These are phyloP conservation scores for Coemansia sp. DNA, from an alignment of 192 early-diverging fungal species.

Conservation along the genomic window DNA sequence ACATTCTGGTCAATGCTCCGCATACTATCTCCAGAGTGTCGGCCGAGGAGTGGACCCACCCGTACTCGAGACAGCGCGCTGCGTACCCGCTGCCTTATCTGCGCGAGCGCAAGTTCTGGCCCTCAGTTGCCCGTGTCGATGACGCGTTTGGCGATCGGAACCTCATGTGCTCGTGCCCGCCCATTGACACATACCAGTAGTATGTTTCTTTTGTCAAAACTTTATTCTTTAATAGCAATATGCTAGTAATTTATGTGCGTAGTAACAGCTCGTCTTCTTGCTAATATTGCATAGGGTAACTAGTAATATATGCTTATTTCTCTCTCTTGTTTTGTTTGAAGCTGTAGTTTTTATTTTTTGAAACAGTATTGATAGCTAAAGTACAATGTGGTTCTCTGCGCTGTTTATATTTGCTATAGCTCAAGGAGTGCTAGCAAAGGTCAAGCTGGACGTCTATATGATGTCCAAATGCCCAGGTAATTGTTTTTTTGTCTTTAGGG, in stretches of 20 bases:
- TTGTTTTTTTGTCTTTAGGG: background rate
- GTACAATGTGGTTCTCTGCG: background rate
- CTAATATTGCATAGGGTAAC: background rate
- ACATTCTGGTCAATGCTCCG: conserved; percentile 85
- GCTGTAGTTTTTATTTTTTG: background rate
- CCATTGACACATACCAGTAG: conserved; percentile 75
- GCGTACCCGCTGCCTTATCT: conserved; percentile 87
- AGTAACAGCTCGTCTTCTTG: background rate
- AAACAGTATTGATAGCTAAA: background rate
- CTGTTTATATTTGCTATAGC: background rate
- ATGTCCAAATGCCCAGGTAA: conserved; percentile 52
- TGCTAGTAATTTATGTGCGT: no score
- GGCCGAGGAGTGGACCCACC: conserved; percentile 78
- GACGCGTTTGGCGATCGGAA: conserved; percentile 95
- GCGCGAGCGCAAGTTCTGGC: conserved; percentile 95
- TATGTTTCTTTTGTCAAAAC: no score
- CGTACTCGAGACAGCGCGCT: conserved; percentile 84
- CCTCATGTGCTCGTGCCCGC: conserved; percentile 94
- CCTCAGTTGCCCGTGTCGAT: conserved; percentile 87
- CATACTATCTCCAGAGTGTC: conserved; percentile 81
- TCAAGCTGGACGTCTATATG: conserved; percentile 39
- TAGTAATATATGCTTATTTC: background rate
- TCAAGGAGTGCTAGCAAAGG: conserved; percentile 22
- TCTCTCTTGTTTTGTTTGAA: background rate
- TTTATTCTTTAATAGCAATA: no score